phyloP scores from a whole-genome alignment of 1,139 yeast genomes.

The Taphrina flavorubra region DNA sequence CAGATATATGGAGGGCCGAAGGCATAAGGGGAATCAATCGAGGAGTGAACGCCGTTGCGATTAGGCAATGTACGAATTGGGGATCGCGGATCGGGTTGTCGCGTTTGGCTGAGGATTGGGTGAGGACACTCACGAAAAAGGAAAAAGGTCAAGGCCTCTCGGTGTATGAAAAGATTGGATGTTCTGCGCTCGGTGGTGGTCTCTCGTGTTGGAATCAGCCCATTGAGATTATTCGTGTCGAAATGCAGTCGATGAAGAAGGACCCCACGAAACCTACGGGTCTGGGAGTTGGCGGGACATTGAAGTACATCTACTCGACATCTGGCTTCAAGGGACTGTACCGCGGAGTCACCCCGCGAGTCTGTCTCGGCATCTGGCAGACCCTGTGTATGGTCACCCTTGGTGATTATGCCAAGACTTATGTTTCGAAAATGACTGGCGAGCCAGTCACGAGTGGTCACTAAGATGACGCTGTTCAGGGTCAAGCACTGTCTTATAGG shows the following conservation, averaged over 20 bases:
- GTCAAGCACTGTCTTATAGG: no score
- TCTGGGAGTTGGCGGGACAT: constrained; percentile 76
- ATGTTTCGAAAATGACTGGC: constrained; percentile 65
- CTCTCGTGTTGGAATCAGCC: constrained; percentile 99
- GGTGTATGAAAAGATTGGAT: constrained; percentile 78
- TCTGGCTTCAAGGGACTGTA: constrained; percentile 90
- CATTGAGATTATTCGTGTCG: constrained; percentile 86
- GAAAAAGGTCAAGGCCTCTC: constrained; percentile 65
- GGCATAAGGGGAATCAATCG: constrained; percentile 94
- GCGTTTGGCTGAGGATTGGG: constrained; percentile 85
- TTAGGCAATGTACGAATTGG: constrained; percentile 98
- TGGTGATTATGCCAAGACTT: constrained; percentile 79
- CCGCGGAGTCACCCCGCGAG: constrained; percentile 96
- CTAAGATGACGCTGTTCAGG: constrained; percentile 45
- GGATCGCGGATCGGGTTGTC: constrained; percentile 95
- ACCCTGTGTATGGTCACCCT: constrained; percentile 99
- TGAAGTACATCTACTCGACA: constrained; percentile 77
- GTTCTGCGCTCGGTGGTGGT: constrained; percentile 96
- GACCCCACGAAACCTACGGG: constrained; percentile 97
- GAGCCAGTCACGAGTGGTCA: constrained; percentile 60
- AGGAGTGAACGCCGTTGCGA: constrained; percentile 99
- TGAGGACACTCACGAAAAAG: constrained; percentile 69
- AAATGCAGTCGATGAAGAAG: constrained; percentile 90
- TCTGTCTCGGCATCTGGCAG: constrained; percentile 97
- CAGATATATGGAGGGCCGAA: constrained; percentile 78